Evolutionary conservation across 805 yeast genomes (phyloP), one percentile per base, ranked within the genome.

Genomic region (Hanseniaspora hatyaiensis): DNA sequence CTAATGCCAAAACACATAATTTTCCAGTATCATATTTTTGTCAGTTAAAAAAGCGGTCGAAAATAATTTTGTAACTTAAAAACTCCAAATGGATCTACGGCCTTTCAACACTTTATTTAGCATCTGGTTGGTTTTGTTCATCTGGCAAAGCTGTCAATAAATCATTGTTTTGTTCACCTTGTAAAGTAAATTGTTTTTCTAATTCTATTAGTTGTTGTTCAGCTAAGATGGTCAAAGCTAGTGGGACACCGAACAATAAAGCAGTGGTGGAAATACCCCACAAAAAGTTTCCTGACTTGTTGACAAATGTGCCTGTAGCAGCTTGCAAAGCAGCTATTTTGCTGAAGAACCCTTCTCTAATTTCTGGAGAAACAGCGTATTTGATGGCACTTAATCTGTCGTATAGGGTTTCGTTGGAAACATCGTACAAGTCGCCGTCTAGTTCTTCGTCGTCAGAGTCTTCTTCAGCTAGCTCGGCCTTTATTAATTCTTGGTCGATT

Each of bases 161-260:
- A 51, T 79, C 87, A 59, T 76, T 80, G 29, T 45, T 45, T 22
- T 87, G 81, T 52, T 81, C 80, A 64, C 80, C 82, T 65, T 82
- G 89, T 60, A 82, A 68, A 50, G 81, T 77, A 73, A 86, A 79
- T 62, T 87, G 92, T 70, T 83, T 86, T 71, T 88, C 96, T 80
- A 85, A 75, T 69, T 88, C 96, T 62, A 80, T 78, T 64, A 88
- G 75, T 70, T 89, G 96, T 63, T 87, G 94, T 70, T 89, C 96
- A 52, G 87, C 79, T 58, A 92, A 72, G 57, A 92, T 83, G 46
- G 95, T 81, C 58, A 92, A 71, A 8, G 95, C 80, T 57, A 85
- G 73, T 54, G 99, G 99, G 40, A 87, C 94, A 63, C 96, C 96
- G 57, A 92, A 70, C 53, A 92, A 74, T 57, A 92, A 69, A 34